Conservation (phyloP, 2,329 filamentous ascomycete species). For the Magnaporthales sp. region DNA sequence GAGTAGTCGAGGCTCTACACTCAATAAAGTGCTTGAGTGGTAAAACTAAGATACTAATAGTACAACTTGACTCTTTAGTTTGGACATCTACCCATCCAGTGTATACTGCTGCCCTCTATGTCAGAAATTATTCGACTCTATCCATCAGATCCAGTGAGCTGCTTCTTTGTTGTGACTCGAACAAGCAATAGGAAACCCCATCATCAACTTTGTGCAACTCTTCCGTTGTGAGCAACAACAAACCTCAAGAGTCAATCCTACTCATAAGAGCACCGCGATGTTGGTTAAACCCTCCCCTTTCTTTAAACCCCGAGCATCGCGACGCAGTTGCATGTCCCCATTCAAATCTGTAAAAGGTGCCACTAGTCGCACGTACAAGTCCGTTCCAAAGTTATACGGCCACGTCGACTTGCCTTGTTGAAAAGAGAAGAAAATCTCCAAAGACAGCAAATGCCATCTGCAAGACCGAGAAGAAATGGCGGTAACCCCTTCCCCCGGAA, state of each 20-base stretch:
- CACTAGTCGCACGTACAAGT: neutral
- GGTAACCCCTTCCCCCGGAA: neutral
- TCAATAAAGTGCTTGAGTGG: neutral
- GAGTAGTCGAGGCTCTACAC: neutral
- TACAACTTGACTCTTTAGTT: neutral
- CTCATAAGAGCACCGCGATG: neutral
- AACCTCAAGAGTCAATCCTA: neutral
- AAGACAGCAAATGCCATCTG: neutral
- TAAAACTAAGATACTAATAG: neutral
- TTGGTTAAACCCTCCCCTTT: neutral
- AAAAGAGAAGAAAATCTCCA: neutral
- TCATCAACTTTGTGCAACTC: neutral
- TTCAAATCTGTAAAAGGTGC: neutral
- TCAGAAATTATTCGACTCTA: neutral
- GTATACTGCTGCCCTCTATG: neutral
- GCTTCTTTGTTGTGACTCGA: neutral
- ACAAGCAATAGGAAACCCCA: neutral
- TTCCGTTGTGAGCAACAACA: neutral
- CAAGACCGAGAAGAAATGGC: neutral
- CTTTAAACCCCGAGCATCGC: neutral
- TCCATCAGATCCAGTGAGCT: neutral
- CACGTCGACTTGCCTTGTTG: neutral
- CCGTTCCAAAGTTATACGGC: neutral
- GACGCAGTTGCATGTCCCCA: neutral
- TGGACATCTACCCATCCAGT: neutral